phyloP scores from a whole-genome alignment of 768 basidiomycete species.

The Russula brevipes region DNA sequence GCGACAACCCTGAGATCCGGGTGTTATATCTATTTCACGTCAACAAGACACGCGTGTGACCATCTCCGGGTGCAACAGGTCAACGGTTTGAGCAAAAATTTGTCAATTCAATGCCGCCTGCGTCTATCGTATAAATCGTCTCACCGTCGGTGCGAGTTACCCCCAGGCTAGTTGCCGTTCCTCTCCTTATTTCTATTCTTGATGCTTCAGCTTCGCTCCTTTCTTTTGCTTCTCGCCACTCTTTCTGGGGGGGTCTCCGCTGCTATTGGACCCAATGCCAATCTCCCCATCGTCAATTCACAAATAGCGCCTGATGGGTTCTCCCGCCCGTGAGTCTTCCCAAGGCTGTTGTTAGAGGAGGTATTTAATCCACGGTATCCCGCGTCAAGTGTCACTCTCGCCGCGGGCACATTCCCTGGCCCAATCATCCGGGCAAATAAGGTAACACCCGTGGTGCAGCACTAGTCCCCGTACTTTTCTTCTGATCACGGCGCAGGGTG shows the following conservation, averaged over 20 bases:
- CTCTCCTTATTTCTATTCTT: neutral
- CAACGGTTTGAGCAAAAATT: neutral
- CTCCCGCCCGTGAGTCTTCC: constrained; percentile 16
- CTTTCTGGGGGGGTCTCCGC: constrained; percentile 12
- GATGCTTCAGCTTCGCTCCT: constrained; percentile 5
- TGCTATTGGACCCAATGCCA: constrained; percentile 26
- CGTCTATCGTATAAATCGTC: constrained; percentile 3
- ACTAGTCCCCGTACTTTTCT: too few relatives aligned
- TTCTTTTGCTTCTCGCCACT: constrained; percentile 7
- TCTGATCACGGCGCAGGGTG: neutral
- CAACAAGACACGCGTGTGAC: neutral
- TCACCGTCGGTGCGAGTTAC: neutral
- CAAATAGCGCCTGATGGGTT: constrained; percentile 29
- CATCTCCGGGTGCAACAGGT: neutral
- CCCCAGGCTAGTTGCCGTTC: constrained; percentile 2
- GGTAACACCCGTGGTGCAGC: neutral
- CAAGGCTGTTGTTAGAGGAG: neutral
- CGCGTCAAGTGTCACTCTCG: constrained; percentile 2
- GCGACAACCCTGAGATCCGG: neutral
- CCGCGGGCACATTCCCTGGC: neutral
- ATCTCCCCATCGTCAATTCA: constrained; percentile 25
- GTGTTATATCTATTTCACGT: neutral
- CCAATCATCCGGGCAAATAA: constrained; percentile 7
- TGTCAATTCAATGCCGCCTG: neutral
- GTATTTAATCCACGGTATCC: neutral